Evolutionary conservation across 140 eudicot genomes (phyloP).

Genomic region (Oenanthe javanica): DNA sequence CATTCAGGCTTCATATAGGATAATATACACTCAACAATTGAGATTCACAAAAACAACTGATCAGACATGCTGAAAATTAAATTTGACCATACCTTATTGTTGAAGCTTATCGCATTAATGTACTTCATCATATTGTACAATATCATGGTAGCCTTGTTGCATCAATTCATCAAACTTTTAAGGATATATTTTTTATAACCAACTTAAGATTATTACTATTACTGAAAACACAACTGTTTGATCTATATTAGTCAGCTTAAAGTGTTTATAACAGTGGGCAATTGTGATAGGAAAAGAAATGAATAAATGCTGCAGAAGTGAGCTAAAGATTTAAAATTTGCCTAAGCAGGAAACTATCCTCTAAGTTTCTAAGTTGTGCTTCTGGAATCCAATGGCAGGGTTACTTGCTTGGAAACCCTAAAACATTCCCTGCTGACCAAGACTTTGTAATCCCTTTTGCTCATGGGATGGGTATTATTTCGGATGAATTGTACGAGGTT

Average conservation of each 20-base stretch:
- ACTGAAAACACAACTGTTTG: background rate
- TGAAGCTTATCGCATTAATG: background rate
- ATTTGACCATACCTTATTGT: background rate
- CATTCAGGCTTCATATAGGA: background rate
- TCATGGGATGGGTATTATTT: conserved; percentile 36
- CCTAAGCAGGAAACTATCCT: background rate
- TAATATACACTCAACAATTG: background rate
- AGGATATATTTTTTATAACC: background rate
- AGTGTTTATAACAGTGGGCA: background rate
- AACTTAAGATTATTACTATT: background rate
- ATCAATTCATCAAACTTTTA: background rate
- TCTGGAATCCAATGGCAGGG: conserved; percentile 28
- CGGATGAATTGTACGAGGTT: conserved; percentile 37
- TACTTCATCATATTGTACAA: background rate
- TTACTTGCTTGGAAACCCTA: conserved; percentile 43
- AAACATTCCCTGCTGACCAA: conserved; percentile 11
- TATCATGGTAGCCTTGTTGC: background rate
- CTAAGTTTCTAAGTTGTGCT: background rate
- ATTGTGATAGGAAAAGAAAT: background rate
- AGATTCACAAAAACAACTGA: background rate
- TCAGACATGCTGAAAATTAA: background rate
- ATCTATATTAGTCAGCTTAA: background rate
- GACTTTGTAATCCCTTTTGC: conserved; percentile 20
- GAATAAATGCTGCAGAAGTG: background rate
- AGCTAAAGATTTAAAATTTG: background rate